Conservation (phyloP, 441 rosid genomes). For the Theobroma grandiflorum region DNA sequence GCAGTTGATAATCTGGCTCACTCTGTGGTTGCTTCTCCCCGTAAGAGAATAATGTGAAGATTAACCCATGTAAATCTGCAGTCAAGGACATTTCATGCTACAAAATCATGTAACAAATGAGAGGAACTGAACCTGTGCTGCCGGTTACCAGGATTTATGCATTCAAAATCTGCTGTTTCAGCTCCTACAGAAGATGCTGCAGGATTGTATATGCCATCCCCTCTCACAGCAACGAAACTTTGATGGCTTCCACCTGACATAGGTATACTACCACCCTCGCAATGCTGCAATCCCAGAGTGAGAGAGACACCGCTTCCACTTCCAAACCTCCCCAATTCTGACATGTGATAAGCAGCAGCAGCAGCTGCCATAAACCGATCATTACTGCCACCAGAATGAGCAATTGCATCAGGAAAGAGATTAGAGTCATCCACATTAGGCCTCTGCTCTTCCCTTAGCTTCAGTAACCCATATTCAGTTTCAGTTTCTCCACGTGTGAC, state of each 20-base stretch:
- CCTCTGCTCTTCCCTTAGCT: conserved; percentile 53
- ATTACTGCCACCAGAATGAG: conserved; percentile 39
- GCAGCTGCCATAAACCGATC: conserved; percentile 60
- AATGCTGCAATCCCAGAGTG: conserved; percentile 82
- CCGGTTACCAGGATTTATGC: conserved; percentile 64
- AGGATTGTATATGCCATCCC: conserved; percentile 53
- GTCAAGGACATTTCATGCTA: conserved; percentile 47
- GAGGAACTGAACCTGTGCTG: conserved; percentile 71
- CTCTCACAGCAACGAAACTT: conserved; percentile 59
- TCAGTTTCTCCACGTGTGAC: conserved; percentile 35
- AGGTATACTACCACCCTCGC: conserved; percentile 64
- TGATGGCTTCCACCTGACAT: conserved; percentile 56
- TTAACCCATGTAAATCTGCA: neutral
- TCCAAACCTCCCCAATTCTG: conserved; percentile 70
- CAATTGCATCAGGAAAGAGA: conserved; percentile 52
- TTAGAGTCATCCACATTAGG: conserved; percentile 42
- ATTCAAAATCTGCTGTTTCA: conserved; percentile 60
- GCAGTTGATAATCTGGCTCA: neutral
- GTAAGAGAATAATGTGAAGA: neutral
- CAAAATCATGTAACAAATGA: conserved; percentile 82
- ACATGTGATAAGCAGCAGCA: conserved; percentile 63
- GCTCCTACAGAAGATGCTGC: conserved; percentile 50
- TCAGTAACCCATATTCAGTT: conserved; percentile 48
- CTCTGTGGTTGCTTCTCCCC: neutral
- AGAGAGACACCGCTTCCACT: conserved; percentile 76